Evolutionary conservation across 805 yeast genomes (phyloP), one percentile per base, ranked within the genome.

Genomic region (Pichia manshurica): DNA sequence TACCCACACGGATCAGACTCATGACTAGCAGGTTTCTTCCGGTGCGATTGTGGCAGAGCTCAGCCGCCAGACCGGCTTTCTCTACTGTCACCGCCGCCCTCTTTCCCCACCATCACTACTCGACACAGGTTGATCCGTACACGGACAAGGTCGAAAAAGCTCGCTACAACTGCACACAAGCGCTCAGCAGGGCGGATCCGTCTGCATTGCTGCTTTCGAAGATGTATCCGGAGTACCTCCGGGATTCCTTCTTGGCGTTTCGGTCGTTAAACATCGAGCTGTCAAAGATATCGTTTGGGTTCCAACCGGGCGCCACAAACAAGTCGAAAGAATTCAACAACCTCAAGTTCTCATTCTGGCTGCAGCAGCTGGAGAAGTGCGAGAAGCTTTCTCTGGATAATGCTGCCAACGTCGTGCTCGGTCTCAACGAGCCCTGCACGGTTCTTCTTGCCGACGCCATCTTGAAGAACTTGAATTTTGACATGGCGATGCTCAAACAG

Each of bases 321-420:
- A 55, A 56, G 48, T 67, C 52, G 42, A 54, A 37, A 49, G 71
- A 39, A 32, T 71, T 60, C 71, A 74, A 32, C 42, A 74, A 73
- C 62, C 48, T 85, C 59, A 80, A 84, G 56, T 78, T 84, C 60
- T 79, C 81, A 55, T 84, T 83, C 62, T 87, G 95, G 95, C 72
- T 79, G 51, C 84, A 83, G 44, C 69, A 76, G 49, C 49, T 87
- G 6, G 69, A 72, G 34, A 71, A 70, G 49, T 69, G 79, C 7
- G 72, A 73, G 52, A 57, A 66, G 12, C 54, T 48, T 4, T 58
- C 65, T 8, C 53, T 40, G 3, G 28, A 25, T 0, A 44, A 38
- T 16, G 54, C 28, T 35, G 64, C 53, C 70, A 71, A 4, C 34
- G 48, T 23, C 49, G 61, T 33, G 68, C 64, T 15, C 56, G 65